These are phyloP conservation scores for Kodamaea lidongshanica DNA, from an alignment of 805 yeast genomes.

Conservation along the genomic window DNA sequence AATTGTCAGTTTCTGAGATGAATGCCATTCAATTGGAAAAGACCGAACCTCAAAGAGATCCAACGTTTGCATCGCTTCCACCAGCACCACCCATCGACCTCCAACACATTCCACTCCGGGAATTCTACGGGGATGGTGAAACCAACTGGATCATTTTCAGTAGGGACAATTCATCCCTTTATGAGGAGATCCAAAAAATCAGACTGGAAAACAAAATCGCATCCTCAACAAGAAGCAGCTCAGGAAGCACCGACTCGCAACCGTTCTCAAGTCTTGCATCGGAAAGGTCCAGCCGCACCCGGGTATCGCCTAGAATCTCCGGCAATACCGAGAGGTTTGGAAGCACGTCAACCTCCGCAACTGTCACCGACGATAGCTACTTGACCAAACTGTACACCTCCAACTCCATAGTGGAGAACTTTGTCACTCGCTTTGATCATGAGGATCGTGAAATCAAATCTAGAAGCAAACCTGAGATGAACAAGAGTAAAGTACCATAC, in stretches of 20 bases:
- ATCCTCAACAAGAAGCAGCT: background rate
- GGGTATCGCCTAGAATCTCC: background rate
- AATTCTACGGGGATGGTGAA: conserved; percentile 16
- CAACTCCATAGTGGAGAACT: conserved; percentile 5
- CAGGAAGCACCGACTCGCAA: conserved; percentile 1
- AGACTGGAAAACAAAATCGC: conserved; percentile 2
- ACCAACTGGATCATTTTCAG: conserved; percentile 20
- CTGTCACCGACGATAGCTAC: conserved; percentile 5
- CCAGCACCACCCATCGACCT: conserved; percentile 7
- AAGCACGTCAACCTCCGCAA: conserved; percentile 5
- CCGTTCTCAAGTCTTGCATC: conserved; percentile 1
- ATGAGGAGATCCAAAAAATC: conserved; percentile 16
- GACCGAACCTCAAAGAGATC: conserved; percentile 1
- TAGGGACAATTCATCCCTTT: conserved; percentile 22
- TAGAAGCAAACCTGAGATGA: too few species aligned
- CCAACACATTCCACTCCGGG: conserved; percentile 8
- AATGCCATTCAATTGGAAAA: conserved; percentile 1
- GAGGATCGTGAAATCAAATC: conserved; percentile 4
- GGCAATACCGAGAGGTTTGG: conserved; percentile 1
- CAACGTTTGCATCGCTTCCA: conserved; percentile 3
- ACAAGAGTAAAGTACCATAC: too few species aligned
- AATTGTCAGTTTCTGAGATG: conserved; percentile 1
- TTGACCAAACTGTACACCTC: conserved; percentile 3
- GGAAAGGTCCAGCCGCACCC: conserved; percentile 1
- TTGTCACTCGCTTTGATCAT: conserved; percentile 6